These are phyloP conservation scores for Leccinum longicurvipes DNA, from an alignment of 768 basidiomycete species.

Conservation along the genomic window DNA sequence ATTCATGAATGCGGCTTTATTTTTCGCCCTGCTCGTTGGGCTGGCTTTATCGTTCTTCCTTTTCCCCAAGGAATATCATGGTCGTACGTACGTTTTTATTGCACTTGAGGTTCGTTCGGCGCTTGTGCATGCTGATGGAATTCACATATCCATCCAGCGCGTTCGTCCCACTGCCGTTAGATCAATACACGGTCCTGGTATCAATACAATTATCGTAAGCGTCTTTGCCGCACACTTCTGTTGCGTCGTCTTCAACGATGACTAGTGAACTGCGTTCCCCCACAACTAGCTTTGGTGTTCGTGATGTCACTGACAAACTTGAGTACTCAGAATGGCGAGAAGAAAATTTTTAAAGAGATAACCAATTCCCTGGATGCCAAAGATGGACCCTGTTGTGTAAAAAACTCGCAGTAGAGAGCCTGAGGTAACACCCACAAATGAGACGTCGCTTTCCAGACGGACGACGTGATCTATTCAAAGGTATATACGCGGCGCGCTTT, in stretches of 20 bases:
- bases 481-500: conserved; percentile 5
- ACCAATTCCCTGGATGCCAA: too few species aligned
- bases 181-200: background rate
- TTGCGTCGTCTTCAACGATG: too few species aligned
- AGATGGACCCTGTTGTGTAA: too few species aligned
- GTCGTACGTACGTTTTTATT: background rate
- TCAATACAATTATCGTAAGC: conserved; percentile 9
- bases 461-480: background rate
- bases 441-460: too few species aligned
- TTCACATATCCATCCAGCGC: background rate
- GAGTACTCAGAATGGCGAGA: too few species aligned
- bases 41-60: background rate
- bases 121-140: background rate
- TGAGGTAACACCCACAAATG: too few species aligned
- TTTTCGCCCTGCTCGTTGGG: background rate
- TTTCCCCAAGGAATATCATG: background rate
- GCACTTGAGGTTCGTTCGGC: background rate
- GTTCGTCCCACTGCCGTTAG: background rate
- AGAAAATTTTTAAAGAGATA: too few species aligned
- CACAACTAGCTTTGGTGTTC: too few species aligned
- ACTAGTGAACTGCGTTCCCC: background rate
- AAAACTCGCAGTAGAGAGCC: too few species aligned
- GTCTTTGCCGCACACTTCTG: background rate
- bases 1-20: background rate
- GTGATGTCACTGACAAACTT: too few species aligned